These are phyloP conservation scores for Auricularia sp. DNA, from an alignment of 768 basidiomycete genomes.

Conservation along the genomic window DNA sequence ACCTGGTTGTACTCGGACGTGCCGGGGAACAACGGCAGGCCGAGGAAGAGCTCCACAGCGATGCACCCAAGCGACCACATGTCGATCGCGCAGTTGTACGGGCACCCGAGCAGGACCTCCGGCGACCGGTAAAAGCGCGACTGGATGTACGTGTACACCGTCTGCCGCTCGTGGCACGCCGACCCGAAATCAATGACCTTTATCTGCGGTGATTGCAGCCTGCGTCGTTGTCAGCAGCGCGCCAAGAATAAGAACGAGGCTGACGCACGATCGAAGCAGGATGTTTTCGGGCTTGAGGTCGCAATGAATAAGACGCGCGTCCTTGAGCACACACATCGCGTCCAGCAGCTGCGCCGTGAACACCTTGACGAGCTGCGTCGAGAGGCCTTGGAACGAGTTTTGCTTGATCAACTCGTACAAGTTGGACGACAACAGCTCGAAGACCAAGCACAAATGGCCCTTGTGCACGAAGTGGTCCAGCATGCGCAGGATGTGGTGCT, in stretches of 20 bases:
- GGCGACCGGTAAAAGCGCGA: constrained; percentile 97
- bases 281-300: constrained; percentile 99
- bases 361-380: constrained; percentile 94
- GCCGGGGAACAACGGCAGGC: constrained; percentile 92
- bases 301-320: constrained; percentile 93
- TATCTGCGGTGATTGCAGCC: constrained; percentile 93
- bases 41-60: constrained; percentile 94
- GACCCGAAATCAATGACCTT: constrained; percentile 99
- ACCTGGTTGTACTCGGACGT: constrained; percentile 99
- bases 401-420: constrained; percentile 99
- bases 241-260: not conserved
- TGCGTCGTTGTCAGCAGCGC: constrained; percentile 20
- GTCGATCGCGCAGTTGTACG: constrained; percentile 91
- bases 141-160: constrained; percentile 99
- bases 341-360: constrained; percentile 95
- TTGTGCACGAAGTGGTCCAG: constrained; percentile 95
- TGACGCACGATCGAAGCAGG: constrained; percentile 55
- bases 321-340: constrained; percentile 84
- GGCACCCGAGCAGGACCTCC: constrained; percentile 89
- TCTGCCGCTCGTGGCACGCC: constrained; percentile 96
- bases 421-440: constrained; percentile 93
- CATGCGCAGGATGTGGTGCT: constrained; percentile 92
- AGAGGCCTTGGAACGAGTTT: constrained; percentile 96
- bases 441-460: constrained; percentile 93
- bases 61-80: constrained; percentile 99